Conservation (phyloP, 495 filamentous ascomycete genomes). For the Choiromyces venosus region DNA sequence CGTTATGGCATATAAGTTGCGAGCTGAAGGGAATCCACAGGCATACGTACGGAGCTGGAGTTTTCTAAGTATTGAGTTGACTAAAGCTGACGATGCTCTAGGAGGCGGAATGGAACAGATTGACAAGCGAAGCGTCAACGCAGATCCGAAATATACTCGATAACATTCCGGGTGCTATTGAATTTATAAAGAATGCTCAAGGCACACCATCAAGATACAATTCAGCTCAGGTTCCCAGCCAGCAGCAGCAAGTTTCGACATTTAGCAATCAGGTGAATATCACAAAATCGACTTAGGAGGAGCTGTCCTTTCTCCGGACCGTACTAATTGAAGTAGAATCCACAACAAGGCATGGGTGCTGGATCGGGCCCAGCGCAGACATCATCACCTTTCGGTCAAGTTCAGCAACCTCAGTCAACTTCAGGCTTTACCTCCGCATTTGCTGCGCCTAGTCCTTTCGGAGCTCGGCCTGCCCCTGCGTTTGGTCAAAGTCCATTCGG, state of each 20-base stretch:
- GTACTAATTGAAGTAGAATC: neutral
- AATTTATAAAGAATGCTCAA: constrained; percentile 36
- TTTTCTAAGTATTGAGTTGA: neutral
- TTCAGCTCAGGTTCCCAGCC: neutral
- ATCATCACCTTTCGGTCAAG: constrained; percentile 23
- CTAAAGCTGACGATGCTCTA: constrained; percentile 19
- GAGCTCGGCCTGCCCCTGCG: constrained; percentile 34
- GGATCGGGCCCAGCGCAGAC: neutral
- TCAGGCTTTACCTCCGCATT: constrained; percentile 27
- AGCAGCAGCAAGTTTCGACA: neutral
- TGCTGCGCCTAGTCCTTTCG: constrained; percentile 28
- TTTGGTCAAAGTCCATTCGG: constrained; percentile 46
- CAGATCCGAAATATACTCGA: constrained; percentile 39
- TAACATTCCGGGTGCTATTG: constrained; percentile 35
- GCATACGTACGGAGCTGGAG: constrained; percentile 27
- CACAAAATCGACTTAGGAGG: neutral
- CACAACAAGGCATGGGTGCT: neutral
- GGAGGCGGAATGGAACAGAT: constrained; percentile 33
- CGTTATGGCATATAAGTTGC: constrained; percentile 32
- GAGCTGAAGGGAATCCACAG: constrained; percentile 28
- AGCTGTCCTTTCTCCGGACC: neutral
- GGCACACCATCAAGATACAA: constrained; percentile 26
- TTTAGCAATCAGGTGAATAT: neutral
- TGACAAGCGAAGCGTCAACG: constrained; percentile 28
- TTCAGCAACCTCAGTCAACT: constrained; percentile 11